phyloP scores from a whole-genome alignment of 371 early-diverging fungal genomes.

The Lichtheimia ramosa region DNA sequence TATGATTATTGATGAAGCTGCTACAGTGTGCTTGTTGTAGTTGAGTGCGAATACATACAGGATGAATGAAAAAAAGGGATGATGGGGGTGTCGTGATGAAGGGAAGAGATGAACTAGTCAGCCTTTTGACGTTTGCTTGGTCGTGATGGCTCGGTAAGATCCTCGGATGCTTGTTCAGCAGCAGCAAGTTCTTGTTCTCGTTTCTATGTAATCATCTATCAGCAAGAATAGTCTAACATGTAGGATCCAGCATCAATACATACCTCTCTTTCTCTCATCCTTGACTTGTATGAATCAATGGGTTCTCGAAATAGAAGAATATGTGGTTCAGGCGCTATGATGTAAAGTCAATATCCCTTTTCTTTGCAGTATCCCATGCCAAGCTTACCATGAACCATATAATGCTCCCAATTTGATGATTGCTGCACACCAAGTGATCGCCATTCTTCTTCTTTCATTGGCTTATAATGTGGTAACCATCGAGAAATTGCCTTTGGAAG shows the following conservation, averaged over 20 bases:
- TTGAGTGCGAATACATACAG: no score
- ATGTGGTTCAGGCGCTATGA: constrained; percentile 19
- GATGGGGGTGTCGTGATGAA: no score
- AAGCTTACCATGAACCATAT: constrained; percentile 21
- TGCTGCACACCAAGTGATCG: constrained; percentile 10
- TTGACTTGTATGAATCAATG: background rate
- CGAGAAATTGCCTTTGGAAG: constrained; percentile 13
- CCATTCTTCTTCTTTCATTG: constrained; percentile 11
- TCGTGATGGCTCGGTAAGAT: background rate
- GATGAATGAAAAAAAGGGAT: no score
- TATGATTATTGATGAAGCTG: no score
- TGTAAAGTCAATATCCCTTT: background rate
- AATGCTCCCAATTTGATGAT: constrained; percentile 15
- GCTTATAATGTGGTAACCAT: constrained; percentile 9
- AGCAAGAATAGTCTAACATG: background rate
- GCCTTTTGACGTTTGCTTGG: background rate
- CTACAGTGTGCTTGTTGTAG: no score
- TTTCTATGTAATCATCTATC: background rate
- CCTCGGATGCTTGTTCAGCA: background rate
- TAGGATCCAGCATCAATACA: background rate
- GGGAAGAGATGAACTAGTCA: no score
- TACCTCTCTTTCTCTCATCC: background rate
- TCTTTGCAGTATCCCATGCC: background rate
- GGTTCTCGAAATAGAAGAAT: constrained; percentile 11
- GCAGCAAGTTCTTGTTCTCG: background rate